A percentile compares a stretch with the other conserved stretches of the same genome.
These are phyloP conservation scores for Trapa incisa DNA, from an alignment of 345 rosid species.

Conservation along the genomic window DNA sequence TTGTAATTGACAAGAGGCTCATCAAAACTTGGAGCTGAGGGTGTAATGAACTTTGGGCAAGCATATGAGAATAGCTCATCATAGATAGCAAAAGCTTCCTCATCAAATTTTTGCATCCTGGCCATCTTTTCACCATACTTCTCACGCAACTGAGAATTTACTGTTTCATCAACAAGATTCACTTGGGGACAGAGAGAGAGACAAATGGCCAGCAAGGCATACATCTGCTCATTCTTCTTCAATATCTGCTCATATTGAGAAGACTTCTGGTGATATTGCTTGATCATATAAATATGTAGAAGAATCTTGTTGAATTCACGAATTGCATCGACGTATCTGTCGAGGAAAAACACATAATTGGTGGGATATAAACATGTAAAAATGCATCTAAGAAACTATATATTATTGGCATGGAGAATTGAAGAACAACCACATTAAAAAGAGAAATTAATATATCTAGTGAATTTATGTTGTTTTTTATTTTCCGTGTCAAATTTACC, in stretches of 20 bases:
- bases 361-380: background rate
- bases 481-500: background rate
- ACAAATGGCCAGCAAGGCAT: slow-evolving; percentile 73
- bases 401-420: too few species aligned
- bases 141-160: slow-evolving; percentile 72
- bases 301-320: slow-evolving; percentile 92
- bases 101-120: slow-evolving; percentile 86
- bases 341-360: background rate
- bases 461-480: too few species aligned
- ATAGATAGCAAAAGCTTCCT: slow-evolving; percentile 65
- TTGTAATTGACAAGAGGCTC: slow-evolving; percentile 94
- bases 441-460: too few species aligned
- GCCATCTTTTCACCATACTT: slow-evolving; percentile 97
- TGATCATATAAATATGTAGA: slow-evolving; percentile 79
- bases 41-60: slow-evolving; percentile 95
- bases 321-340: slow-evolving; percentile 86
- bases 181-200: slow-evolving; percentile 90
- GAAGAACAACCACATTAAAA: too few species aligned
- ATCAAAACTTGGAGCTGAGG: slow-evolving; percentile 81
- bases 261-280: slow-evolving; percentile 85
- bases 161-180: slow-evolving; percentile 86
- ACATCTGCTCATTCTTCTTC: slow-evolving; percentile 98
- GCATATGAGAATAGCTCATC: slow-evolving; percentile 99
- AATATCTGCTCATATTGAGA: slow-evolving; percentile 89
- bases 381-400: too few species aligned